Base-by-base conservation (phyloP, 257 asterid species). In the Solanum chmielewskii region DNA sequence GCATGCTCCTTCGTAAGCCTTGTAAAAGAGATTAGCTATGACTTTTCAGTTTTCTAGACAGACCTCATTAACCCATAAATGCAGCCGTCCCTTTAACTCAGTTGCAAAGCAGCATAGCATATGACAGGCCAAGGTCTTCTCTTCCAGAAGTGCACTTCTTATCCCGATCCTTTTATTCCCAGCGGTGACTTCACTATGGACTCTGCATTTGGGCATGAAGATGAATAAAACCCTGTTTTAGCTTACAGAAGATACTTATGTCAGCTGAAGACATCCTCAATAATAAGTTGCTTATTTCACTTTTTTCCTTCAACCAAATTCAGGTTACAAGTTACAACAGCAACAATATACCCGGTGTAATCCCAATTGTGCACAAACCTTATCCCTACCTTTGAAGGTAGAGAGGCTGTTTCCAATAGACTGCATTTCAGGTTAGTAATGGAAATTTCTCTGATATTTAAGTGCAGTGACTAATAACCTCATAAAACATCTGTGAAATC, bases 31-130 rank as follows among this genome's bases (percentile, higher is more conserved):
- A 64, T 20, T 7, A 15, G 35, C 25, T 83, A 6, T 20, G 68
- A 33, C 18, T 29, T 29, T 41, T 9, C 41, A 84, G 64, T 27
- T 18, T 16, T 84, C 80, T 14, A n/a, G 80, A 66, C 44, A 16
- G 21, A 84, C 87, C 87, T 84, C 87, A 42, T 84, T 66, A 84
- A 84, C 77, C 64, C 87, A 84, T n/a, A 84, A 41, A 41, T 84
- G 80, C 6, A 66, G 44, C n/a, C 27, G 80, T 66, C 33, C 80
- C 42, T 66, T 66, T 20, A 84, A 18, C 39, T 84, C 62, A 41
- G 76, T 59, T 59, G 77, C 77, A 62, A 84, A 84, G 64, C 86
- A 84, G 62, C 86, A 27, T 66, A 84, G 59, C 35, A 60, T 60
- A 84, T 84, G 41, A 16, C 87, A 84, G 20, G 87, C 87, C 81